Conservation (phyloP, 106 monocot genomes). For the Narthecium ossifragum region DNA sequence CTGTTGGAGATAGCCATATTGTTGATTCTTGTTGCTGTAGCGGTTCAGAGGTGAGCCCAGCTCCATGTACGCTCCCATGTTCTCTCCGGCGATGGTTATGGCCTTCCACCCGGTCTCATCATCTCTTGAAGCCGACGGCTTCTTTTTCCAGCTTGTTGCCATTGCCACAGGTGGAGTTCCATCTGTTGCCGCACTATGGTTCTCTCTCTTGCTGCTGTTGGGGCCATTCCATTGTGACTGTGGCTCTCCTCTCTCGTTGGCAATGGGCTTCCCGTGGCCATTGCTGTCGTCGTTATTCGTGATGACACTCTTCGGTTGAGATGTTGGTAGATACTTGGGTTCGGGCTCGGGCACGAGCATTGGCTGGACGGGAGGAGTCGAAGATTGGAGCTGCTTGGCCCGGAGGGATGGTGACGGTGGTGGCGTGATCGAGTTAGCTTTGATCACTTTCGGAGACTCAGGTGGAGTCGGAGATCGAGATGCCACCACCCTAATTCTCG, state of each 20-base stretch:
- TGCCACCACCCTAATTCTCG: neutral
- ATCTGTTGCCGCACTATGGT: neutral
- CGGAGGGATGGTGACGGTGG: slow-evolving; percentile 10
- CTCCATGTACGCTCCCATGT: slow-evolving; percentile 67
- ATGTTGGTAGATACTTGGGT: neutral
- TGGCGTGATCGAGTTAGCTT: slow-evolving; percentile 10
- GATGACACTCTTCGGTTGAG: slow-evolving; percentile 5
- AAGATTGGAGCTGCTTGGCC: neutral
- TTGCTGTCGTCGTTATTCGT: slow-evolving; percentile 1
- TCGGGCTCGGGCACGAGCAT: slow-evolving; percentile 12
- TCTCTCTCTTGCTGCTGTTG: neutral
- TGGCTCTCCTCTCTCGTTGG: slow-evolving; percentile 24
- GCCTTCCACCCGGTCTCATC: slow-evolving; percentile 16
- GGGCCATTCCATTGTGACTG: neutral
- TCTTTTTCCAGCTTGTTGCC: neutral
- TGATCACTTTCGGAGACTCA: slow-evolving; percentile 32
- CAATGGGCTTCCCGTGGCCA: neutral
- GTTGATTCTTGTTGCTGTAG: neutral
- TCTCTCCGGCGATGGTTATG: slow-evolving; percentile 53
- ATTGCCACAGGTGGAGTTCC: neutral
- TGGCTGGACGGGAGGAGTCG: neutral
- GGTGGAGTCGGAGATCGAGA: neutral
- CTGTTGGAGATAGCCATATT: too few species aligned
- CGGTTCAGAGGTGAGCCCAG: neutral
- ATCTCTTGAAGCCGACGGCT: neutral